Percentiles rank a stretch among this genome's conserved stretches.
Evolutionary conservation across 306 rosid species (phyloP).

Genomic region (Herpetospermum pedunculosum): DNA sequence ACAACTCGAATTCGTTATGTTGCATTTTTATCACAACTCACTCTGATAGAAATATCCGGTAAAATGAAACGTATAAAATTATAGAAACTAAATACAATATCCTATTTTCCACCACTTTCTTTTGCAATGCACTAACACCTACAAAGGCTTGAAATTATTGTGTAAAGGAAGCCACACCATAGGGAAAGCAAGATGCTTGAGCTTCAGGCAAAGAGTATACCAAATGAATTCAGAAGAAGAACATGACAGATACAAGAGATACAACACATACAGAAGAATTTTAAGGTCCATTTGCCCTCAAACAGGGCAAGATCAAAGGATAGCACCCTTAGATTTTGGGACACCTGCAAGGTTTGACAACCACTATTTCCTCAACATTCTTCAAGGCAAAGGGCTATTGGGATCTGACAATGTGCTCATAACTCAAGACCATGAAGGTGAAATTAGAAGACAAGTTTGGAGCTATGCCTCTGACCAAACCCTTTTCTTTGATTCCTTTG

Average conservation of each 20-base stretch:
- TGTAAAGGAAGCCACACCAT: slow-evolving; percentile 73
- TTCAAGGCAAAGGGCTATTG: slow-evolving; percentile 62
- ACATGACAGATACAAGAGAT: slow-evolving; percentile 46
- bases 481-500: slow-evolving; percentile 57
- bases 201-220: slow-evolving; percentile 58
- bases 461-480: slow-evolving; percentile 52
- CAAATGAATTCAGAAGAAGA: slow-evolving; percentile 27
- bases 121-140: not conserved
- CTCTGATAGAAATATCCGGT: not conserved
- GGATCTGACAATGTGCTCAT: slow-evolving; percentile 65
- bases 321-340: slow-evolving; percentile 54
- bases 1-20: not conserved
- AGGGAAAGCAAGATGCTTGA: slow-evolving; percentile 73
- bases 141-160: no score
- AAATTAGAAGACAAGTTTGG: slow-evolving; percentile 40
- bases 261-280: slow-evolving; percentile 43
- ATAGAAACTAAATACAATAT: no score
- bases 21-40: not conserved
- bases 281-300: slow-evolving; percentile 61
- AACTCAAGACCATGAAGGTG: slow-evolving; percentile 43
- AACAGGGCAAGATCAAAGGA: slow-evolving; percentile 37
- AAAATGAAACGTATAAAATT: no score
- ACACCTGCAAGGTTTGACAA: slow-evolving; percentile 75
- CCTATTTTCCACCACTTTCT: not conserved
- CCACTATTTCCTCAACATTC: slow-evolving; percentile 55